Conservation (phyloP, 352 stramenopile genomes). For the Plasmopara muralis region DNA sequence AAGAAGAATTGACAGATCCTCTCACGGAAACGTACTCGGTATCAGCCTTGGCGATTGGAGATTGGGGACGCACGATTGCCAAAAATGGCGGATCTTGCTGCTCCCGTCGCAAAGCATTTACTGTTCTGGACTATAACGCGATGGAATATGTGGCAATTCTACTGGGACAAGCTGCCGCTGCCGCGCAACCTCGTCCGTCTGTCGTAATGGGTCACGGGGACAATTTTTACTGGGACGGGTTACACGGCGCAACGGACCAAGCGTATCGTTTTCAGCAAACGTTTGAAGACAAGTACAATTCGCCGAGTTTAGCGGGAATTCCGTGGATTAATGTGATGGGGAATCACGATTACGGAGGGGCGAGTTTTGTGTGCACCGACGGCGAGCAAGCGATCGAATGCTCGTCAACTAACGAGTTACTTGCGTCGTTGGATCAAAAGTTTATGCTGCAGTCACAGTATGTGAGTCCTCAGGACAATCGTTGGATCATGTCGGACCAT, state of each 20-base stretch:
- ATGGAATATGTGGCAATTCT: conserved; percentile 60
- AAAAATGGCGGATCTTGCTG: conserved; percentile 66
- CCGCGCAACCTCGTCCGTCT: conserved; percentile 21
- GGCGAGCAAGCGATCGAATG: conserved; percentile 38
- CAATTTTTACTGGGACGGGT: conserved; percentile 79
- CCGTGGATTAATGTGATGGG: conserved; percentile 83
- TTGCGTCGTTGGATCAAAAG: conserved; percentile 51
- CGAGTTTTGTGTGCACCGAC: conserved; percentile 65
- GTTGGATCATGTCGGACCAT: conserved; percentile 76
- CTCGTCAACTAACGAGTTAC: conserved; percentile 32
- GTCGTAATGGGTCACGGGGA: conserved; percentile 63
- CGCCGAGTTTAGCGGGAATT: conserved; percentile 39
- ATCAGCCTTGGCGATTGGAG: conserved; percentile 59
- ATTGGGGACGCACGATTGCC: conserved; percentile 60
- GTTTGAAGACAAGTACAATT: conserved; percentile 73
- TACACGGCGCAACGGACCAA: conserved; percentile 47
- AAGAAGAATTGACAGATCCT: conserved; percentile 29
- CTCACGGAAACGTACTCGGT: conserved; percentile 38
- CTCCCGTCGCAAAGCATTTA: conserved; percentile 43
- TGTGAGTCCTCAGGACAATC: conserved; percentile 69
- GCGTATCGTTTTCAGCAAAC: conserved; percentile 66
- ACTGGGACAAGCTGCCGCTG: conserved; percentile 40
- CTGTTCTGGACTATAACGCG: conserved; percentile 60
- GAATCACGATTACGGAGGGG: conserved; percentile 82
- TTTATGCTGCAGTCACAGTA: conserved; percentile 74